Percentiles rank a stretch among this genome's conserved stretches.
These are phyloP conservation scores for Collybia nuda DNA, from an alignment of 768 basidiomycete genomes.

Conservation along the genomic window DNA sequence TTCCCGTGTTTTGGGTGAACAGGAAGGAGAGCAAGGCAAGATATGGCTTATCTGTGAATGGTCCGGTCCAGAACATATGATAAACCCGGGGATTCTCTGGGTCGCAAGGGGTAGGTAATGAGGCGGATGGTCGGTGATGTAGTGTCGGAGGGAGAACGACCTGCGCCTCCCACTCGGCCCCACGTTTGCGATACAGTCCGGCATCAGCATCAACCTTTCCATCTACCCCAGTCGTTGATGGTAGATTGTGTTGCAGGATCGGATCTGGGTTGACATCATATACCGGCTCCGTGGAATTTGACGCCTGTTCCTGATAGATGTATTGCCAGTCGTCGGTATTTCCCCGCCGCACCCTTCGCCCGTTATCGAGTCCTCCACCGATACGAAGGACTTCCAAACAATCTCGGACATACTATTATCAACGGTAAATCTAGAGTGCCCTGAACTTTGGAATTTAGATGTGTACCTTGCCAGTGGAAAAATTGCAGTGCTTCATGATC, in stretches of 20 bases:
- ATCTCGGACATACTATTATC: conserved; percentile 84
- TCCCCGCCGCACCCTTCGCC: conserved; percentile 68
- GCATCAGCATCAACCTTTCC: conserved; percentile 43
- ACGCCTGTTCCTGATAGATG: conserved; percentile 64
- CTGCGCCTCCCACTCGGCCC: conserved; percentile 56
- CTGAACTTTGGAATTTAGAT: neutral
- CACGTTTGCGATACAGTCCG: conserved; percentile 57
- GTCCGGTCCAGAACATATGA: conserved; percentile 97
- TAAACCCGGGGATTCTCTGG: conserved; percentile 77
- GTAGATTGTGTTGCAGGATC: conserved; percentile 20
- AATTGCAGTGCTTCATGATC: conserved; percentile 85
- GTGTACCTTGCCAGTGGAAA: conserved; percentile 65
- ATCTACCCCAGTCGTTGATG: conserved; percentile 23
- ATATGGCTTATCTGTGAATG: conserved; percentile 97
- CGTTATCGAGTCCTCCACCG: conserved; percentile 83
- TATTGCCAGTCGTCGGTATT: conserved; percentile 78
- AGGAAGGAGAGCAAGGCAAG: conserved; percentile 89
- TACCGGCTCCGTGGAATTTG: conserved; percentile 25
- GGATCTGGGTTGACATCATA: conserved; percentile 16
- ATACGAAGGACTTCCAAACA: conserved; percentile 88
- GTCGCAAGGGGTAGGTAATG: conserved; percentile 58
- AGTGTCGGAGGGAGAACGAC: conserved; percentile 47
- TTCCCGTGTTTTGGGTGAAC: conserved; percentile 87
- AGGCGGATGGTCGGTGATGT: conserved; percentile 41
- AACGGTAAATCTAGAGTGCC: conserved; percentile 5